Base-by-base conservation (phyloP, 345 rosid genomes). In the Microcos paniculata region DNA sequence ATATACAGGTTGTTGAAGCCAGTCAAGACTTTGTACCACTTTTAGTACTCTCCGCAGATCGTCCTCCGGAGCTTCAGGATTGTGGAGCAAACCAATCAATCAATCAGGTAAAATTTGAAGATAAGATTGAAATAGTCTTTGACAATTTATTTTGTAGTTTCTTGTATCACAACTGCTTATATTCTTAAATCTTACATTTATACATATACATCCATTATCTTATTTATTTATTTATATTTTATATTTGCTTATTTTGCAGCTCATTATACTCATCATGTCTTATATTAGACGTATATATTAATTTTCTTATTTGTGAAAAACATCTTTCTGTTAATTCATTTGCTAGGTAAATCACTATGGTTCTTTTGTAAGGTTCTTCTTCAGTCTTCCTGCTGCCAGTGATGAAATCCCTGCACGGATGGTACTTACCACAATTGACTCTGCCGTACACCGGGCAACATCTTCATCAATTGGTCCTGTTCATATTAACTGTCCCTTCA, bases 1-100 rank as follows among this genome's bases (percentile, higher is more conserved):
- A 72, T 62, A 55, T 79, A 59, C 85, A 95, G 99, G 99, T 95
- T 71, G 99, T 95, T 62, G 99, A 95, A 85, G 99, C 99, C 75
- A 92, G 97, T 84, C 96, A 95, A 82, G 98, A 92, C 87, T 90
- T 89, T 80, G 79, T 95, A 78, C 99, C 99, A 18, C 81, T 95
- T 84, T 72, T 95, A 73, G 85, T 95, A 70, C 89, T 92, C 70
- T 91, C 98, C 18, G 99, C 99, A 59, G 99, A 95, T 81, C 99
- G 99, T 63, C 99, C 99, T 83, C 93, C 93, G 55, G 99, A 95
- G 86, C 97, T 95, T 82, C 94, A 82, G 67, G 92, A 90, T 62
- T 86, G 86, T 83, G 99, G 99, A 62, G 99, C 99, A 51, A 95
- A 91, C 81, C 99, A 95, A 85, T 81, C 98, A 68, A 89, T 95